phyloP scores from a whole-genome alignment of 2,329 filamentous ascomycete species.

The Aspergillus proliferans region DNA sequence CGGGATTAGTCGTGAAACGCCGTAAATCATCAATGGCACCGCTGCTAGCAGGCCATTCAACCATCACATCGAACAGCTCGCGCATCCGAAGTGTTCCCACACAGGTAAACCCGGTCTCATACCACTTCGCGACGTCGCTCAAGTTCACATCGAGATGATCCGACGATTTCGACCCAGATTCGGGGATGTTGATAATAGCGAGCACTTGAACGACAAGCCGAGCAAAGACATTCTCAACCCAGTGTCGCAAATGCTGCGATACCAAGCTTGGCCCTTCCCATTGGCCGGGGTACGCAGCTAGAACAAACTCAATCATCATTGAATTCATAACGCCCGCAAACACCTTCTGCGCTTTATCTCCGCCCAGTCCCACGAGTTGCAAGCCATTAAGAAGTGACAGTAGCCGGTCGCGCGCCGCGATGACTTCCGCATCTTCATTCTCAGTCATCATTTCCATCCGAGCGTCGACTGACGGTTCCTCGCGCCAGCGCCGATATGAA shows the following conservation, averaged over 20 bases:
- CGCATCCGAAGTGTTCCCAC: conserved; percentile 51
- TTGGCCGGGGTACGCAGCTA: conserved; percentile 50
- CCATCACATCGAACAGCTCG: conserved; percentile 57
- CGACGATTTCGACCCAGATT: conserved; percentile 14
- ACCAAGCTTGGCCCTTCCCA: conserved; percentile 49
- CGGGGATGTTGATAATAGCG: conserved; percentile 30
- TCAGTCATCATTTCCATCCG: conserved; percentile 29
- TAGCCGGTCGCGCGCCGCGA: conserved; percentile 27
- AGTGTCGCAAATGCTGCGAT: conserved; percentile 46
- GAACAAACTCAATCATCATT: conserved; percentile 52
- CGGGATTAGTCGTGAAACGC: conserved; percentile 48
- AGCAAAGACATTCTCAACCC: conserved; percentile 51
- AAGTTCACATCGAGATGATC: conserved; percentile 30
- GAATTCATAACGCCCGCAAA: conserved; percentile 55
- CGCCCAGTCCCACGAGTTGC: conserved; percentile 50
- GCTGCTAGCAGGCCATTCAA: conserved; percentile 53
- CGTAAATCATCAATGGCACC: conserved; percentile 58
- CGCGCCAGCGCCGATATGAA: conserved; percentile 33
- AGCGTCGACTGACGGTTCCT: conserved; percentile 22
- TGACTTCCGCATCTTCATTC: conserved; percentile 22
- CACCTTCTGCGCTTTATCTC: conserved; percentile 49
- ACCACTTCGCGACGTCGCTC: conserved; percentile 47
- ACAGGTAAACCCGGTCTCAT: conserved; percentile 49
- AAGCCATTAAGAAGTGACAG: conserved; percentile 40
- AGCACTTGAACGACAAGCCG: conserved; percentile 47